A percentile compares a stretch with the other conserved stretches of the same genome.
Evolutionary conservation across 2,329 filamentous ascomycete species (phyloP).

Genomic region (Exophiala sideris): DNA sequence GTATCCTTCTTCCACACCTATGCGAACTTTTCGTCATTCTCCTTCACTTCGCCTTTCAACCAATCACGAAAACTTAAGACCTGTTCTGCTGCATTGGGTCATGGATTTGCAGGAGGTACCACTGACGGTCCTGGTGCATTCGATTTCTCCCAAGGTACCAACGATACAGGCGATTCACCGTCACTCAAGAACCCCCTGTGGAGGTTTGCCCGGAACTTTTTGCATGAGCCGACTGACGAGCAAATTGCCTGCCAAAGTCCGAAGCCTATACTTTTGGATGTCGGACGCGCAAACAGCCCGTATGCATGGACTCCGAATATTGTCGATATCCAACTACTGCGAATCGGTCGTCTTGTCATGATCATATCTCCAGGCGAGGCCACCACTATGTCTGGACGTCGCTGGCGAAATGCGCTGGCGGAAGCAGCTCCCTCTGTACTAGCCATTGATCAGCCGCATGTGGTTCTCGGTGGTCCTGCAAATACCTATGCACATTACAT

Average conservation of each 20-base stretch:
- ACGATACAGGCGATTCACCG: constrained; percentile 64
- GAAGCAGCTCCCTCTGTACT: constrained; percentile 52
- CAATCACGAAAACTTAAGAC: constrained; percentile 61
- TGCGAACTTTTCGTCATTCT: constrained; percentile 73
- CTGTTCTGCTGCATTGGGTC: constrained; percentile 83
- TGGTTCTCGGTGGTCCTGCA: constrained; percentile 81
- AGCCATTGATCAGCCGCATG: constrained; percentile 58
- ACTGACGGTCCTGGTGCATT: constrained; percentile 87
- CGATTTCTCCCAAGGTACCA: constrained; percentile 75
- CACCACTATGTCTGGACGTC: constrained; percentile 85
- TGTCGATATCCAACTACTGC: constrained; percentile 80
- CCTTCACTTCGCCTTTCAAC: constrained; percentile 68
- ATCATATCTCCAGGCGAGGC: constrained; percentile 83
- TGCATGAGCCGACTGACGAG: constrained; percentile 66
- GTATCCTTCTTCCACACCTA: constrained; percentile 85
- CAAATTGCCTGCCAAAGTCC: constrained; percentile 74
- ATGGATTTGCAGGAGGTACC: constrained; percentile 89
- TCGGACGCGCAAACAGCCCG: constrained; percentile 72
- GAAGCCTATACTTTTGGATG: constrained; percentile 84
- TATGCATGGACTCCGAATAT: constrained; percentile 91
- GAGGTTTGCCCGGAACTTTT: constrained; percentile 67
- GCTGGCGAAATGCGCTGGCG: constrained; percentile 73
- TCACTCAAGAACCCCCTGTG: constrained; percentile 71
- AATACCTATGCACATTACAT: constrained; percentile 89
- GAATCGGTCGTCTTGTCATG: constrained; percentile 79